Conservation (phyloP, 805 yeast genomes). For the Ogataea methylovora region DNA sequence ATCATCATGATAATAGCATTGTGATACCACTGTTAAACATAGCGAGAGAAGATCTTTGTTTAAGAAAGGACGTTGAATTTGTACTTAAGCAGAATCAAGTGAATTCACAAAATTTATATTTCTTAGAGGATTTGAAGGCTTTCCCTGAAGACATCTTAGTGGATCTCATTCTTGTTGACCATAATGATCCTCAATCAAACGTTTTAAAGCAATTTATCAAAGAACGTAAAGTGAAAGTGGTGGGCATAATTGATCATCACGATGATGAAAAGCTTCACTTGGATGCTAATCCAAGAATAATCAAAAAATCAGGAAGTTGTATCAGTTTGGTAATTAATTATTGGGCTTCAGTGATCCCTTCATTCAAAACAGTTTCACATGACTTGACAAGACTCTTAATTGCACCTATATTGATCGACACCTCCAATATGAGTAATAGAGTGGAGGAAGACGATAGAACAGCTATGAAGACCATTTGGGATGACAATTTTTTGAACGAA, state of each 20-base stretch:
- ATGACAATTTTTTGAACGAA: conserved; percentile 14
- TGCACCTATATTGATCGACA: conserved; percentile 65
- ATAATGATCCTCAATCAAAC: conserved; percentile 58
- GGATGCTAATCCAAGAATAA: conserved; percentile 53
- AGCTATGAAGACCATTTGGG: conserved; percentile 29
- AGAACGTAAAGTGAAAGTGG: conserved; percentile 26
- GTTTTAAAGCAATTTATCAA: conserved; percentile 24
- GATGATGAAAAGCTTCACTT: conserved; percentile 51
- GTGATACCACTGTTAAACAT: conserved; percentile 74
- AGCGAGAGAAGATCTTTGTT: conserved; percentile 50
- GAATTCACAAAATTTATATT: conserved; percentile 43
- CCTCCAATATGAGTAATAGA: conserved; percentile 56
- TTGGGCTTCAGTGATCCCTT: conserved; percentile 32
- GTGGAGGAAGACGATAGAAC: conserved; percentile 52
- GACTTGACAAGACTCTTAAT: conserved; percentile 27
- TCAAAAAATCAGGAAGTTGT: conserved; percentile 69
- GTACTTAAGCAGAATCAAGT: conserved; percentile 44
- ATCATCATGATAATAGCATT: conserved; percentile 19
- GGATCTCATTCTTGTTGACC: conserved; percentile 70
- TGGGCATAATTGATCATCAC: conserved; percentile 82
- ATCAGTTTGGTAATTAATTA: conserved; percentile 63
- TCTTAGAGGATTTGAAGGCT: conserved; percentile 55
- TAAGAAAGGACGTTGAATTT: conserved; percentile 64
- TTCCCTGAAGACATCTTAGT: conserved; percentile 12
- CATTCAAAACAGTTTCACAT: conserved; percentile 22